Evolutionary conservation across 1,139 yeast genomes (phyloP), one percentile per base, ranked within the genome.

Genomic region (Blastobotrys ciferrii): DNA sequence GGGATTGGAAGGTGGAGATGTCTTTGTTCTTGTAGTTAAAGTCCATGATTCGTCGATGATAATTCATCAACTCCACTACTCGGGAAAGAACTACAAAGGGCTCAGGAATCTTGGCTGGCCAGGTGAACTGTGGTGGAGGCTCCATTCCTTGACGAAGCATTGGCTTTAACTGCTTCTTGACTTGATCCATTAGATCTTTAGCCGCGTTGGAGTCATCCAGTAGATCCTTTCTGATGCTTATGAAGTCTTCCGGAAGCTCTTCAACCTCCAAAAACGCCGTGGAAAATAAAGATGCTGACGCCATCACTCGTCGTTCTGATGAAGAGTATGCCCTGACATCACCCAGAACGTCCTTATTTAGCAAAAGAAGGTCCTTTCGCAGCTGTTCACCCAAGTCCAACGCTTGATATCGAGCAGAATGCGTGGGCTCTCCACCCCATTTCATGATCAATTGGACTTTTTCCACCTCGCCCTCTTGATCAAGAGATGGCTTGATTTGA

Each of bases 401-500:
- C 0, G 97, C 95, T 70, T 94, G 99, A 65, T 88, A 87, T 52
- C 84, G 79, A 1, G 98, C 98, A 7, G 98, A 89, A 66, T 94
- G 99, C 1, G 99, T 94, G 7, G 98, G 97, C 67, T 94, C 99
- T 56, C 99, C 99, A 59, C 98, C 98, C 98, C 98, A 94, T 66
- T 94, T 94, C 60, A 92, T 74, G 55, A 92, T 94, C 55, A 94
- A 82, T 68, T 94, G 98, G 18, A 92, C 97, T 63, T 94, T 94
- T 57, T 91, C 98, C 15, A 92, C 95, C 45, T 85, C 91, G 7
- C 53, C 55, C 5, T 50, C 58, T 6, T 74, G 71, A 58, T 80
- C 78, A 47, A 89, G 66, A 3, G 95, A 81, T 0, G 99, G 99
- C 65, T 94, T 94, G 59, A 94, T 73, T 70, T 94, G 99, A 52